phyloP scores from a whole-genome alignment of 2,329 filamentous ascomycete species.

The Calonectria pseudoturangicola region DNA sequence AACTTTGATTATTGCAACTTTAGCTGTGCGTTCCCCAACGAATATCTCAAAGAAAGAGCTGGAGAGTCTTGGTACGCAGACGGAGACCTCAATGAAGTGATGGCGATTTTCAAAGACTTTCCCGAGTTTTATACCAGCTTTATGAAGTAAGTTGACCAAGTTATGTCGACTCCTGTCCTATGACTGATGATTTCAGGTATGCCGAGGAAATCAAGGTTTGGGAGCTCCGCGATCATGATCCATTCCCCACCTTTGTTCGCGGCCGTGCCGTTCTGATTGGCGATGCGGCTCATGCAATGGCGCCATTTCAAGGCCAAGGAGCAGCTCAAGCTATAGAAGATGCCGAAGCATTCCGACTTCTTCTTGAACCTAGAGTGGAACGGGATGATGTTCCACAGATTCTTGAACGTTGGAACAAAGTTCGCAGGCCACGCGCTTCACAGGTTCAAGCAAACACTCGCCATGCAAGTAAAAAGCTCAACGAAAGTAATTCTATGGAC shows the following conservation, averaged over 20 bases:
- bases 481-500: slow-evolving; percentile 3
- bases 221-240: slow-evolving; percentile 13
- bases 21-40: slow-evolving; percentile 15
- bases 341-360: slow-evolving; percentile 12
- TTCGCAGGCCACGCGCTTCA: slow-evolving; percentile 8
- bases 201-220: slow-evolving; percentile 11
- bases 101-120: neutral
- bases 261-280: neutral
- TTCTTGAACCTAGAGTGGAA: neutral
- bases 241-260: neutral
- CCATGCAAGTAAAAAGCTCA: neutral
- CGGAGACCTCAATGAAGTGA: slow-evolving; percentile 7
- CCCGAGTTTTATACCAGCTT: slow-evolving; percentile 5
- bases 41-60: neutral
- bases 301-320: slow-evolving; percentile 15
- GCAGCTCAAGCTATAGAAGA: slow-evolving; percentile 4
- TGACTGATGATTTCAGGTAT: neutral
- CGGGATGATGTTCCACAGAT: neutral
- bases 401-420: neutral
- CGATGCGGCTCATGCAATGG: slow-evolving; percentile 10
- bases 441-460: slow-evolving; percentile 11
- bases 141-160: neutral
- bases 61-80: slow-evolving; percentile 12
- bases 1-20: neutral
- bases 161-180: too few relatives aligned